A percentile compares a stretch with the other conserved stretches of the same genome.
Evolutionary conservation across 345 rosid genomes (phyloP).

Genomic region (Dovyalis caffra): DNA sequence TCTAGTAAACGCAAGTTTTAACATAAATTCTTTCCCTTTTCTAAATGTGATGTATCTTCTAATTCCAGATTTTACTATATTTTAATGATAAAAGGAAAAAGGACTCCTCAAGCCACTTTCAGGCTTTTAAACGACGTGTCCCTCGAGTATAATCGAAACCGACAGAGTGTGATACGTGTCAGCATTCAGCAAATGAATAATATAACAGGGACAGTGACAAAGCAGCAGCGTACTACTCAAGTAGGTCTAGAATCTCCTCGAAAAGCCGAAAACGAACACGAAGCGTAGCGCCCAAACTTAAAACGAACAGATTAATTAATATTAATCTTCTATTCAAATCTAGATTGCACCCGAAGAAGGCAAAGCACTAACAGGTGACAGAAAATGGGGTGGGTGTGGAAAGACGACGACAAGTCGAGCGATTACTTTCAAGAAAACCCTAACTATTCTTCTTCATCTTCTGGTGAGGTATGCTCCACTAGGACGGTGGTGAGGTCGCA

Average conservation of each 20-base stretch:
- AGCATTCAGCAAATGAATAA: too few relatives aligned
- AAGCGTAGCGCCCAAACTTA: constrained; percentile 10
- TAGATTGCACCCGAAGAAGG: background rate
- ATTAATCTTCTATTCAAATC: background rate
- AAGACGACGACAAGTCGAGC: constrained; percentile 11
- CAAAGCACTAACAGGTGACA: background rate
- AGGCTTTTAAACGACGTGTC: background rate
- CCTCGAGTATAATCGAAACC: background rate
- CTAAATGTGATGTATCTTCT: background rate
- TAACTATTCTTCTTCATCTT: background rate
- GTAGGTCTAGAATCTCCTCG: background rate
- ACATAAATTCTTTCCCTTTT: background rate
- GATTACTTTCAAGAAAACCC: background rate
- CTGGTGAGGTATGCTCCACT: constrained; percentile 51
- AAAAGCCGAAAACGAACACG: too few relatives aligned
- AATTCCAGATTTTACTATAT: too few relatives aligned
- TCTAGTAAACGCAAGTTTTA: constrained; percentile 36
- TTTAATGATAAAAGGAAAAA: too few relatives aligned
- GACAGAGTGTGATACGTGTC: background rate
- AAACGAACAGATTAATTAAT: too few relatives aligned
- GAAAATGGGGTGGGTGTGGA: constrained; percentile 34
- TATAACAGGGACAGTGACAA: background rate
- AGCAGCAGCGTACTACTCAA: background rate
- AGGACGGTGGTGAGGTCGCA: constrained; percentile 59
- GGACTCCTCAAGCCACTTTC: background rate